Conservation (phyloP, 2,329 filamentous ascomycete species). For the Aspergillus sp. region DNA sequence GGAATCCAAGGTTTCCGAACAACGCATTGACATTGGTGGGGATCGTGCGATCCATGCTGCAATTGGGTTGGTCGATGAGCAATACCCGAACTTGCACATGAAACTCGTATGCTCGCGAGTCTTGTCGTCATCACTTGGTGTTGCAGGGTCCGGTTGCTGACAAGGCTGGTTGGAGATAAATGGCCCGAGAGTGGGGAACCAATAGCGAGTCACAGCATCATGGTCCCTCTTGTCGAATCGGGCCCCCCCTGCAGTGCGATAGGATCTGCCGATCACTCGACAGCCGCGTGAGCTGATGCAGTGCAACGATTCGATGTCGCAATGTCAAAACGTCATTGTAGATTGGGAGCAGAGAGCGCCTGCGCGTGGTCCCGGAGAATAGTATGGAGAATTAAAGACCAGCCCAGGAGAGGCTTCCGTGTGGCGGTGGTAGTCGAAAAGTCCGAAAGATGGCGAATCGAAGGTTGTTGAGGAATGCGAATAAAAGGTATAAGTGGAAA, state of each 20-base stretch:
- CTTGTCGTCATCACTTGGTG: slow-evolving; percentile 15
- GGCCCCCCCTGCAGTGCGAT: slow-evolving; percentile 11
- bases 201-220: slow-evolving; percentile 10
- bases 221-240: slow-evolving; percentile 13
- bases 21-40: slow-evolving; percentile 14
- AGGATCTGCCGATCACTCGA: slow-evolving; percentile 14
- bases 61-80: slow-evolving; percentile 5
- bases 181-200: slow-evolving; percentile 10
- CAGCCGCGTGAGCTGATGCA: slow-evolving; percentile 13
- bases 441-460: slow-evolving; percentile 9
- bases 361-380: slow-evolving; percentile 15
- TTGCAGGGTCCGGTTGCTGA: slow-evolving; percentile 20
- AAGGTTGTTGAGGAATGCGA: slow-evolving; percentile 15
- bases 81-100: slow-evolving; percentile 10
- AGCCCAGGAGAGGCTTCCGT: not conserved
- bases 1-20: slow-evolving; percentile 7
- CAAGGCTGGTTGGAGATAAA: slow-evolving; percentile 17
- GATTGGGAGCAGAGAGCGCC: slow-evolving; percentile 22
- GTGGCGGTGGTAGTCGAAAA: slow-evolving; percentile 12
- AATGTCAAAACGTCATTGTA: slow-evolving; percentile 20
- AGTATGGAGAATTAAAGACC: slow-evolving; percentile 5
- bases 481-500: slow-evolving; percentile 19
- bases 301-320: slow-evolving; percentile 14
- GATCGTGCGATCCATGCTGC: slow-evolving; percentile 10
- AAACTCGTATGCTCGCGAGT: slow-evolving; percentile 12